These are phyloP conservation scores for Mucor indicus DNA, from an alignment of 371 early-diverging fungal species.

Conservation along the genomic window DNA sequence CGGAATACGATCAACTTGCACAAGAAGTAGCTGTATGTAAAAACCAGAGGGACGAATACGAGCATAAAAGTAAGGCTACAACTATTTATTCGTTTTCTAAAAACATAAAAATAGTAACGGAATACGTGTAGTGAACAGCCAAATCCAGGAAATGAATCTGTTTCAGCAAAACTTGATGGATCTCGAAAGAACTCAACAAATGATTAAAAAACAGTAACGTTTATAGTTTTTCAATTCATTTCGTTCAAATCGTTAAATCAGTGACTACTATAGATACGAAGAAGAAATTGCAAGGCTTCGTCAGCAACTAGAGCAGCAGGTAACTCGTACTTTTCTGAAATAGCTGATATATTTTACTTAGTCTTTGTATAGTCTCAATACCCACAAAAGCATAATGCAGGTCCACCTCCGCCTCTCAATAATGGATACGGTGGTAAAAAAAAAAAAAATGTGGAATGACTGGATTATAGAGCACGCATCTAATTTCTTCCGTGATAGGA, in stretches of 20 bases:
- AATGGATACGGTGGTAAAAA: conserved; percentile 7
- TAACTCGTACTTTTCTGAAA: background rate
- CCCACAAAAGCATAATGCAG: conserved; percentile 15
- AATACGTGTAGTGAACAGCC: conserved; percentile 52
- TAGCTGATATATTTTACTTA: background rate
- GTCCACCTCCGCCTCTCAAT: conserved; percentile 20
- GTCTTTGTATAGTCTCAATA: background rate
- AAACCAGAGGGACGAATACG: conserved; percentile 82
- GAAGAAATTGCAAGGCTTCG: conserved; percentile 51
- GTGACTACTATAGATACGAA: conserved; percentile 36
- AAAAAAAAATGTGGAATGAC: too few species aligned
- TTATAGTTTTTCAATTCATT: background rate
- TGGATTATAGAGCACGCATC: too few species aligned
- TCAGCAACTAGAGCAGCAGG: conserved; percentile 45
- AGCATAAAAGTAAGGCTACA: conserved; percentile 67
- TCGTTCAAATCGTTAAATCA: background rate
- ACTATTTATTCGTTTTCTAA: background rate
- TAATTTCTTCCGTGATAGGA: too few species aligned
- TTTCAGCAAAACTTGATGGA: conserved; percentile 79
- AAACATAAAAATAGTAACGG: background rate
- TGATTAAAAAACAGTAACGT: conserved; percentile 68
- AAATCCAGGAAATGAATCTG: conserved; percentile 71
- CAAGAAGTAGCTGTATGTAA: conserved; percentile 72
- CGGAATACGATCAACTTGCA: conserved; percentile 72
- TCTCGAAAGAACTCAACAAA: conserved; percentile 73